Conservation (phyloP, 495 filamentous ascomycete genomes). For the Mytilinidion resinicola region DNA sequence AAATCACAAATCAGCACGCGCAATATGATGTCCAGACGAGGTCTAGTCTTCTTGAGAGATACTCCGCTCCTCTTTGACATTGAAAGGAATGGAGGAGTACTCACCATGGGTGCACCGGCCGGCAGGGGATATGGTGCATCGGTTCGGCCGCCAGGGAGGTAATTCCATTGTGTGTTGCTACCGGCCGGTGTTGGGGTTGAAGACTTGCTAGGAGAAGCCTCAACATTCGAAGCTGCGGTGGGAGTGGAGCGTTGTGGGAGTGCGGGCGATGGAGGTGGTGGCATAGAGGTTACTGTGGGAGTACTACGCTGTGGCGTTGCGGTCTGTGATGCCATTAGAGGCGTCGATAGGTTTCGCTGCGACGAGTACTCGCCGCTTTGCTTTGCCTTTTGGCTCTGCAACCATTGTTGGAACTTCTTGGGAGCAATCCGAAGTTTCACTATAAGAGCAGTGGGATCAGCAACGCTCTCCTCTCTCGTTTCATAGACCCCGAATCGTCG, state of each 20-base stretch:
- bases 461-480: constrained; percentile 65
- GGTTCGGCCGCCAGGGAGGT: constrained; percentile 25
- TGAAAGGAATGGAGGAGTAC: not conserved
- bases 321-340: constrained; percentile 40
- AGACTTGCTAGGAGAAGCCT: constrained; percentile 15
- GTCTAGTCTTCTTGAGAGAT: not conserved
- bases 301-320: constrained; percentile 48
- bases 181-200: constrained; percentile 1
- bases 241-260: constrained; percentile 17
- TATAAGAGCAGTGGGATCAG: constrained; percentile 55
- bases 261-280: constrained; percentile 45
- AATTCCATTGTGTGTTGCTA: constrained; percentile 21
- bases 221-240: constrained; percentile 25
- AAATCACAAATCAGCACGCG: constrained; percentile 10
- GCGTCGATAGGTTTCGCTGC: constrained; percentile 37
- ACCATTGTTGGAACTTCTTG: constrained; percentile 54
- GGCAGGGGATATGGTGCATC: constrained; percentile 24
- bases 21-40: not conserved
- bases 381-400: constrained; percentile 45
- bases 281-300: constrained; percentile 54
- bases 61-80: no score
- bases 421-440: constrained; percentile 67
- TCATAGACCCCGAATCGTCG: constrained; percentile 53
- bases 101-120: constrained; percentile 13
- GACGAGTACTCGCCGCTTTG: constrained; percentile 16